phyloP scores from a whole-genome alignment of 805 yeast species.

The Yarrowia keelungensis region DNA sequence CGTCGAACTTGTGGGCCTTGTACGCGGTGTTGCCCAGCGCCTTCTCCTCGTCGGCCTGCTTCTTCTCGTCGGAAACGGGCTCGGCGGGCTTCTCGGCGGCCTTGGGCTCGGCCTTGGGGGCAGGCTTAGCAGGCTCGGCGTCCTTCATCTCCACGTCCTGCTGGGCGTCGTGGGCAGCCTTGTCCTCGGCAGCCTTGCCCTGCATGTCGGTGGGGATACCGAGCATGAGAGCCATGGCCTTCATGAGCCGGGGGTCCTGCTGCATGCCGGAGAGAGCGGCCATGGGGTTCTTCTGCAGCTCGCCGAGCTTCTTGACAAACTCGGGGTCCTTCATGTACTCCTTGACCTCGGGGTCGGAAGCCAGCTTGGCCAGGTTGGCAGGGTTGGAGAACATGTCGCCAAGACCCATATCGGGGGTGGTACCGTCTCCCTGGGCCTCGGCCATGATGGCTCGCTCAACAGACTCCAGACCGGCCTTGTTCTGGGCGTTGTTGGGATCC shows the following conservation, averaged over 20 bases:
- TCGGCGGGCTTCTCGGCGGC: constrained; percentile 52
- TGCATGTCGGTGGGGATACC: constrained; percentile 67
- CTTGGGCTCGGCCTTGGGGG: constrained; percentile 46
- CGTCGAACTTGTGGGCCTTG: constrained; percentile 87
- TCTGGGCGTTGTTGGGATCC: constrained; percentile 84
- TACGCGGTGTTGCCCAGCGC: constrained; percentile 86
- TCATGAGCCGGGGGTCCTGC: constrained; percentile 86
- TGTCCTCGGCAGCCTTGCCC: constrained; percentile 43
- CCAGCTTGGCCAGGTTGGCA: constrained; percentile 72
- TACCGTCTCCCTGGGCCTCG: constrained; percentile 55
- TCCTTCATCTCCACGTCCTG: constrained; percentile 40
- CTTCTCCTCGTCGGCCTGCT: constrained; percentile 61
- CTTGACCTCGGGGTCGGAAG: constrained; percentile 83
- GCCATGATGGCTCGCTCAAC: constrained; percentile 67
- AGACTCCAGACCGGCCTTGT: constrained; percentile 77
- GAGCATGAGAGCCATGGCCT: constrained; percentile 81
- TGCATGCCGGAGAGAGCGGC: constrained; percentile 72
- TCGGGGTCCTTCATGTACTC: constrained; percentile 87
- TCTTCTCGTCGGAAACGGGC: constrained; percentile 47
- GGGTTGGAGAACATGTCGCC: constrained; percentile 84
- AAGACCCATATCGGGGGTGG: constrained; percentile 73
- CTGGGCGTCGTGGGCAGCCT: constrained; percentile 39
- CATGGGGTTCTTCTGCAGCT: constrained; percentile 70
- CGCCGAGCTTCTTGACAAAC: constrained; percentile 70
- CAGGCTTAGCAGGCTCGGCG: constrained; percentile 42